phyloP scores from a whole-genome alignment of 352 stramenopile species.

The Globisporangium paroecandrum region DNA sequence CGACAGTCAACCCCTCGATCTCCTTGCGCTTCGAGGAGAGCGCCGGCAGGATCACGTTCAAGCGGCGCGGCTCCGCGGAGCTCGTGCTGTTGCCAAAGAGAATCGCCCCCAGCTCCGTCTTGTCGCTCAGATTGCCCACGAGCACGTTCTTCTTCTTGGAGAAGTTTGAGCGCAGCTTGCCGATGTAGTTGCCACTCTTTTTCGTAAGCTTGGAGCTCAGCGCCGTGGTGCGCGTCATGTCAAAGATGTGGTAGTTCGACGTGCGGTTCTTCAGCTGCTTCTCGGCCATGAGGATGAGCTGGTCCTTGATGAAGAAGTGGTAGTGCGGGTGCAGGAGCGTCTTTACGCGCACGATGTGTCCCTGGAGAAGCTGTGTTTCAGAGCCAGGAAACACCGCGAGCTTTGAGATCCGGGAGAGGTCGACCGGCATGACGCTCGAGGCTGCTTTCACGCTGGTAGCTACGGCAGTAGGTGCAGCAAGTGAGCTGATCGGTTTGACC shows the following conservation, averaged over 20 bases:
- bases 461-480: slow-evolving; percentile 17
- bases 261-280: slow-evolving; percentile 74
- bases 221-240: slow-evolving; percentile 65
- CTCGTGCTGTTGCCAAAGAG: slow-evolving; percentile 53
- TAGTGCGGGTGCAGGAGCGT: slow-evolving; percentile 60
- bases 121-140: slow-evolving; percentile 58
- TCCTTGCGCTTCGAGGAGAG: slow-evolving; percentile 45
- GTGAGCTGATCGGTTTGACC: not conserved
- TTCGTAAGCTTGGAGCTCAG: slow-evolving; percentile 60
- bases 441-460: slow-evolving; percentile 10
- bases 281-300: slow-evolving; percentile 59
- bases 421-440: slow-evolving; percentile 21
- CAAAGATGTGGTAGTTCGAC: slow-evolving; percentile 85
- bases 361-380: slow-evolving; percentile 51
- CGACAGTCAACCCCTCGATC: slow-evolving; percentile 46
- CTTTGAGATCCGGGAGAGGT: slow-evolving; percentile 71
- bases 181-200: slow-evolving; percentile 89
- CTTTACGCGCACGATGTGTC: slow-evolving; percentile 44
- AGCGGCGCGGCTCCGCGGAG: slow-evolving; percentile 40
- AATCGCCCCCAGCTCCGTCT: slow-evolving; percentile 72
- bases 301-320: slow-evolving; percentile 58
- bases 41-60: slow-evolving; percentile 47
- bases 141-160: slow-evolving; percentile 75
- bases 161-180: slow-evolving; percentile 80
- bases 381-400: slow-evolving; percentile 61